Evolutionary conservation across 2,329 filamentous ascomycete genomes (phyloP), one percentile per base, ranked within the genome.

Genomic region (Ceratocystis diversiconidia): DNA sequence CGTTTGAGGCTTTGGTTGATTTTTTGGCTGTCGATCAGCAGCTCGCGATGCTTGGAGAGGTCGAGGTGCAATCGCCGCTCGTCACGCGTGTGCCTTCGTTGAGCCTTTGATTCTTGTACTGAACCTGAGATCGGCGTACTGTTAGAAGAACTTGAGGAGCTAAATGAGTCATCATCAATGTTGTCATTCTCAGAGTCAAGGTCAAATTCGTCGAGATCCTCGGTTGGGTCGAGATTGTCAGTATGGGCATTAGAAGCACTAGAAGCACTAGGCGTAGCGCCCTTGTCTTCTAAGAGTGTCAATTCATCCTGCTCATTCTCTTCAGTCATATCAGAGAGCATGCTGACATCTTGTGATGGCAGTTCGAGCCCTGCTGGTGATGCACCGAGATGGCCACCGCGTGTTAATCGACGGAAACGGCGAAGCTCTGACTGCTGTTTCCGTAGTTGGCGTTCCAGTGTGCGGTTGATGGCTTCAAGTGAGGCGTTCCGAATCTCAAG

Each of bases 401-500:
- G 84, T 48, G 90, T 95, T 62, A 97, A 78, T n/a, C 94, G 85
- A 63, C 89, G 85, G 73, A 87, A 97, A 55, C 92, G 82, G 66
- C 94, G 86, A 41, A 99, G 74, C 73, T 99, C 94, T 0, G 88
- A 84, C 46, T 89, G 92, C 72, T 97, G 92, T 73, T 95, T 95
- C 30, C 91, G 85, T 71, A 99, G 81, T 73, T 97, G 90, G 28
- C 90, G 84, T 76, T 99, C 94, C 0, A 99, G 78, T 0, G 91
- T 94, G 64, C 92, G 83, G 73, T 99, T 99, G 76, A 99, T 97
- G 50, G 94, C 94, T 66, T 96, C 83, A 2, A 99, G 81, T 1
- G 92, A 96, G 0, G 90, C 94, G 72, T 99, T 99, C 65, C 89
- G 96, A 69, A 99, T 99, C 73, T 99, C 90, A 5, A 99, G 79